Evolutionary conservation across 305 asterid species (phyloP).

Genomic region (Fraxinus greggii): DNA sequence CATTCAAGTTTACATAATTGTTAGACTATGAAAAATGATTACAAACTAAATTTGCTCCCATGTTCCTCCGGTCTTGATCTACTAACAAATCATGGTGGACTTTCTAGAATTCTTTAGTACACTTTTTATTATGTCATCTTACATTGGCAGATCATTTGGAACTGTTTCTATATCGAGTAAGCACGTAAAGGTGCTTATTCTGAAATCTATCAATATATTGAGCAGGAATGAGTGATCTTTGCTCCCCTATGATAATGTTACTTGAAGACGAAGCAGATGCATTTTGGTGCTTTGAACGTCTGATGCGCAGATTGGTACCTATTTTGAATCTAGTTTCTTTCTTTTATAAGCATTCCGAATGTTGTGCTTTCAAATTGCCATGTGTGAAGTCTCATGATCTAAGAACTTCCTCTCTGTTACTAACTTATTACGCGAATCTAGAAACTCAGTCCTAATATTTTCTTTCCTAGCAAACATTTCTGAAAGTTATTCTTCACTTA

Average conservation of each 20-base stretch:
- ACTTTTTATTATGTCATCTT: conserved; percentile 10
- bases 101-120: conserved; percentile 6
- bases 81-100: conserved; percentile 8
- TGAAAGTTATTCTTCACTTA: not conserved
- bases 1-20: not conserved
- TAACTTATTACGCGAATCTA: conserved; percentile 4
- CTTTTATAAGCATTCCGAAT: conserved; percentile 21
- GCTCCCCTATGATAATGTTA: conserved; percentile 94
- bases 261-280: conserved; percentile 94
- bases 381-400: conserved; percentile 2
- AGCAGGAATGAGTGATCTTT: conserved; percentile 97
- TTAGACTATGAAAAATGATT: not conserved
- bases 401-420: conserved; percentile 12
- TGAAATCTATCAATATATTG: conserved; percentile 27
- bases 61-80: conserved; percentile 5
- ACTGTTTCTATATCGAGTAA: conserved; percentile 1
- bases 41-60: conserved; percentile 3
- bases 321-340: conserved; percentile 5
- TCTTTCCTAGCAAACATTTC: not conserved
- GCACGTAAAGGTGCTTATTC: conserved; percentile 18
- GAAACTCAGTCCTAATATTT: conserved; percentile 7
- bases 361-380: conserved; percentile 7
- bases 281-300: conserved; percentile 92
- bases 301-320: conserved; percentile 85
- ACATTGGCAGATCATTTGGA: not conserved